Evolutionary conservation across 2,329 filamentous ascomycete species (phyloP).

Genomic region (Monilinia vaccinii-corymbosi): DNA sequence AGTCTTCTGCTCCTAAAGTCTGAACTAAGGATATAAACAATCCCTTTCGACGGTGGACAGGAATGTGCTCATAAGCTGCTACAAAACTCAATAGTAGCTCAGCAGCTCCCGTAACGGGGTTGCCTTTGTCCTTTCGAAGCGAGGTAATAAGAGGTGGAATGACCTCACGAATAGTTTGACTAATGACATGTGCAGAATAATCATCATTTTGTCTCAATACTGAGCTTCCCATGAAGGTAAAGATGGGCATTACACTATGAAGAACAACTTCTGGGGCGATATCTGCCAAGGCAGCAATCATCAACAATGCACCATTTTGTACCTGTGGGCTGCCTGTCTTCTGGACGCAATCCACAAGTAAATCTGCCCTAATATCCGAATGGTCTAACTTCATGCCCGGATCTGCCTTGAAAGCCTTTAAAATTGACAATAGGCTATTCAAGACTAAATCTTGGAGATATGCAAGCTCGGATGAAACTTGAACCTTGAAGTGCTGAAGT

Average conservation of each 20-base stretch:
- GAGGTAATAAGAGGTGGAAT: slow-evolving; percentile 86
- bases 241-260: slow-evolving; percentile 98
- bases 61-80: slow-evolving; percentile 92
- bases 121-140: slow-evolving; percentile 70
- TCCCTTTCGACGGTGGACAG: slow-evolving; percentile 70
- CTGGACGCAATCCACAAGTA: slow-evolving; percentile 89
- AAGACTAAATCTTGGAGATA: slow-evolving; percentile 84
- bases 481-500: slow-evolving; percentile 72
- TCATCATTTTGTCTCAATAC: slow-evolving; percentile 90
- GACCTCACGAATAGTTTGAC: slow-evolving; percentile 88
- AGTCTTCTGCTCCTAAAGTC: slow-evolving; percentile 77
- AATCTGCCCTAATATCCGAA: slow-evolving; percentile 73
- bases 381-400: slow-evolving; percentile 60
- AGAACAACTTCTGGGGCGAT: slow-evolving; percentile 85
- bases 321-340: slow-evolving; percentile 87
- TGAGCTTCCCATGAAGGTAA: slow-evolving; percentile 94
- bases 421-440: slow-evolving; percentile 72
- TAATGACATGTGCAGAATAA: slow-evolving; percentile 92
- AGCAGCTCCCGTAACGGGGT: slow-evolving; percentile 70
- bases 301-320: slow-evolving; percentile 79
- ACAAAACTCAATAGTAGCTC: slow-evolving; percentile 94
- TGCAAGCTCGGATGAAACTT: slow-evolving; percentile 77
- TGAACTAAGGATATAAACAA: slow-evolving; percentile 79
- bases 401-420: slow-evolving; percentile 62
- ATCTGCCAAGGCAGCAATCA: slow-evolving; percentile 79